phyloP scores from a whole-genome alignment of 495 filamentous ascomycete genomes.

The Choiromyces venosus region DNA sequence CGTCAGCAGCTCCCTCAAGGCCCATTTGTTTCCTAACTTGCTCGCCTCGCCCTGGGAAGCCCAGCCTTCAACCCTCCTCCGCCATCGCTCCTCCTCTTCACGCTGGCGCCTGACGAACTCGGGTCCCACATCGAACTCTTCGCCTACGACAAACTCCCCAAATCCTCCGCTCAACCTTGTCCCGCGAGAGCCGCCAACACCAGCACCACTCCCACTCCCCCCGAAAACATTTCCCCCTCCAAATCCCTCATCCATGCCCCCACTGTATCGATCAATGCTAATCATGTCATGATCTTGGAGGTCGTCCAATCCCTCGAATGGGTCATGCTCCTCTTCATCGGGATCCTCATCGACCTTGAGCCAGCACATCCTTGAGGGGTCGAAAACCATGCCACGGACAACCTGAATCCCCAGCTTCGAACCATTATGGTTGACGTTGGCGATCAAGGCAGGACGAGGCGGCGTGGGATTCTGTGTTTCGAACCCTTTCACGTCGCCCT shows the following conservation, averaged over 20 bases:
- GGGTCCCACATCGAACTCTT: slow-evolving; percentile 96
- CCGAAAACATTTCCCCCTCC: slow-evolving; percentile 34
- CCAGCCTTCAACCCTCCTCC: slow-evolving; percentile 77
- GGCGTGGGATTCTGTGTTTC: slow-evolving; percentile 55
- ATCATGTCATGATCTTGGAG: slow-evolving; percentile 38
- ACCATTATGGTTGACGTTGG: slow-evolving; percentile 62
- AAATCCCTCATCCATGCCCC: slow-evolving; percentile 35
- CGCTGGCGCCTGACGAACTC: slow-evolving; percentile 83
- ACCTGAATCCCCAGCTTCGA: slow-evolving; percentile 72
- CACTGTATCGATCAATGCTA: slow-evolving; percentile 39
- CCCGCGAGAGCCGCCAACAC: slow-evolving; percentile 30
- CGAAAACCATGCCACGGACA: slow-evolving; percentile 93
- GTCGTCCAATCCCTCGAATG: slow-evolving; percentile 42
- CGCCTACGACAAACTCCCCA: slow-evolving; percentile 59
- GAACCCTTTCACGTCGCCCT: slow-evolving; percentile 72
- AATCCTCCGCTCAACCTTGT: slow-evolving; percentile 36
- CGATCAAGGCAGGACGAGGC: slow-evolving; percentile 85
- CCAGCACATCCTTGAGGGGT: slow-evolving; percentile 68
- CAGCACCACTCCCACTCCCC: slow-evolving; percentile 22
- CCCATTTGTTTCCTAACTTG: slow-evolving; percentile 35
- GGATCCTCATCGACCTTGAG: slow-evolving; percentile 48
- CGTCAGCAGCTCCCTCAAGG: slow-evolving; percentile 33
- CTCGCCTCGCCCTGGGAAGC: slow-evolving; percentile 41
- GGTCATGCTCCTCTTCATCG: slow-evolving; percentile 43
- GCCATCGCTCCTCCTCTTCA: slow-evolving; percentile 88